Base-by-base conservation (phyloP, 345 rosid genomes). In the Salix caprea region DNA sequence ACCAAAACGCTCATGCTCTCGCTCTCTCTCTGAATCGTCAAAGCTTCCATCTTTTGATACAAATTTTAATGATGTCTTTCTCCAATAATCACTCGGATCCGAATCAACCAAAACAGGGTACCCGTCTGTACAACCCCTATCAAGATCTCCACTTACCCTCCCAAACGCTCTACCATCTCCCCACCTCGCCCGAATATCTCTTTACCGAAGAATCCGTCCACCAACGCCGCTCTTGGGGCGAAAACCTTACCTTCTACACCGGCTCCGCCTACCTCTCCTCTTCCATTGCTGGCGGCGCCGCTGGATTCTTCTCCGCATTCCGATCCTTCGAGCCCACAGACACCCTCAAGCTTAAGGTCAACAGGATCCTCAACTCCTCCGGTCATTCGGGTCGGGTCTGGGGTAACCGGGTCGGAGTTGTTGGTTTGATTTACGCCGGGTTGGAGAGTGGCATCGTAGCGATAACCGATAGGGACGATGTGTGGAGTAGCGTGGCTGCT, bases 181-280 rank as follows among this genome's bases (percentile, higher is more conserved):
- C 96, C 26, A 91, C 92, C 61, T 89, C 98, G 4, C 99, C 99
- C 16, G 99, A 96, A 82, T 93, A 84, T 81, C 98, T 96, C 81
- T 96, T 96, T 84, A 42, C 90, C 14, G 99, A 96, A 77, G 98
- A 96, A 76, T 85, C 98, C 46, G n/a, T 86, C 71, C 88, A 80
- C 83, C 96, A 92, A 66, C 98, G 97, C 79, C 97, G 99, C 66
- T 89, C 97, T 62, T 95, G 99, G 99, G 98, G 99, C 14, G 99
- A 93, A 84, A 96, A 93, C 65, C 91, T 96, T 75, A 91, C 98
- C 56, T 96, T 93, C 75, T 96, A 96, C 82, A 93, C 99, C 69
- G 99, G 99, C 10, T 74, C 90, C 5, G 88, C 92, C 67, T 95
- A 95, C 81, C 88, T 93, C 40, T 87, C 86, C 15, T 96, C 91